Evolutionary conservation across 2,329 filamentous ascomycete species (phyloP).

Genomic region (Xylariaceae sp.): DNA sequence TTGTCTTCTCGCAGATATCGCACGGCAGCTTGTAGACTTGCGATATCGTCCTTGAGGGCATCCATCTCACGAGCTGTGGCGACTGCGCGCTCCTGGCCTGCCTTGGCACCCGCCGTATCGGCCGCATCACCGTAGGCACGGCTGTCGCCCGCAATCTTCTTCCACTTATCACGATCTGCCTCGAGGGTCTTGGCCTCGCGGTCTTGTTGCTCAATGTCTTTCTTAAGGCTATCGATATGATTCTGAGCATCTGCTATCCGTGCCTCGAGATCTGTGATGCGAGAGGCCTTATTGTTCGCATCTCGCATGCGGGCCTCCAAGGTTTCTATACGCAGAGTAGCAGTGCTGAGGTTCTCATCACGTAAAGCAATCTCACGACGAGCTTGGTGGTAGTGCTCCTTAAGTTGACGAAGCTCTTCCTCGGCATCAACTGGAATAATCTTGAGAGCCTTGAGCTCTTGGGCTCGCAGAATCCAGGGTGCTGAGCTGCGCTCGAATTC

Average conservation of each 20-base stretch:
- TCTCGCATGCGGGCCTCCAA: constrained; percentile 87
- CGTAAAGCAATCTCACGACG: constrained; percentile 73
- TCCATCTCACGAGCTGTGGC: constrained; percentile 77
- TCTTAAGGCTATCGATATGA: constrained; percentile 59
- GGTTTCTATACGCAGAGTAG: constrained; percentile 90
- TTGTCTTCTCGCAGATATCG: constrained; percentile 73
- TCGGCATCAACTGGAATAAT: constrained; percentile 81
- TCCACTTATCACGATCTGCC: constrained; percentile 71
- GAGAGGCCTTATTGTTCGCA: constrained; percentile 75
- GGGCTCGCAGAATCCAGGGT: constrained; percentile 84
- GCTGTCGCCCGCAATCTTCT: constrained; percentile 70
- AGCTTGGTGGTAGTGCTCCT: constrained; percentile 79
- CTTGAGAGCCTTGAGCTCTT: constrained; percentile 83
- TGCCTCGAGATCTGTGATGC: constrained; percentile 69
- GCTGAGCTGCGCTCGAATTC: constrained; percentile 78
- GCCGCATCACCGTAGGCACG: constrained; percentile 58
- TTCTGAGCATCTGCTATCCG: constrained; percentile 60
- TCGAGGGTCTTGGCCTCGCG: constrained; percentile 69
- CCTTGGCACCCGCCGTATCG: constrained; percentile 54
- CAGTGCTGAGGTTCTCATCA: constrained; percentile 84
- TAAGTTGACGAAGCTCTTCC: constrained; percentile 80
- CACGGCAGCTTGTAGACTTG: constrained; percentile 67
- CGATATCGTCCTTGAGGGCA: constrained; percentile 71
- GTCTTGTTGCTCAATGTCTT: constrained; percentile 71
- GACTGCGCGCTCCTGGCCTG: constrained; percentile 69